These are phyloP conservation scores for Neurospora crassa DNA, from an alignment of 2,329 filamentous ascomycete genomes.

Conservation along the genomic window DNA sequence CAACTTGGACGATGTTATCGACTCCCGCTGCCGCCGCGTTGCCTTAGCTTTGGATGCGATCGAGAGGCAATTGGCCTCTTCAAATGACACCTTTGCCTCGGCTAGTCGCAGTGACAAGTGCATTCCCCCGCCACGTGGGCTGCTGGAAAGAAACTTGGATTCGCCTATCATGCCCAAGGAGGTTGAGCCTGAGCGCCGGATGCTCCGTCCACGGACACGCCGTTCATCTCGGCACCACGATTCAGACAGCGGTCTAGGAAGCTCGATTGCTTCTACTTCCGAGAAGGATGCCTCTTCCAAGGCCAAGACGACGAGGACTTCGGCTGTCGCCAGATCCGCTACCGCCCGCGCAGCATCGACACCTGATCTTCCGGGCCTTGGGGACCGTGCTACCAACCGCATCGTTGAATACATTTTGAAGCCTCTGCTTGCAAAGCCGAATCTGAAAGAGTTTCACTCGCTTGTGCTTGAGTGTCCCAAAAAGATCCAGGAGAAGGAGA, in stretches of 20 bases:
- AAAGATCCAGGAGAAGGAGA: constrained; percentile 74
- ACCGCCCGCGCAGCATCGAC: constrained; percentile 36
- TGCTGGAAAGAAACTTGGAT: constrained; percentile 47
- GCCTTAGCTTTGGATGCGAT: constrained; percentile 56
- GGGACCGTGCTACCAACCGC: constrained; percentile 60
- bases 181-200: constrained; percentile 34
- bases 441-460: constrained; percentile 70
- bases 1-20: constrained; percentile 61
- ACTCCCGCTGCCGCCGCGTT: constrained; percentile 59
- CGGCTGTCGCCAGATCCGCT: constrained; percentile 54
- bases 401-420: constrained; percentile 72
- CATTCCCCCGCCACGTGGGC: constrained; percentile 48
- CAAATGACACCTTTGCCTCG: constrained; percentile 25
- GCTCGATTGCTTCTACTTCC: constrained; percentile 59
- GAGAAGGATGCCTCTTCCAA: constrained; percentile 39
- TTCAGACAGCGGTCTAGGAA: constrained; percentile 82
- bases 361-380: constrained; percentile 50
- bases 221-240: constrained; percentile 56
- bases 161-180: constrained; percentile 37
- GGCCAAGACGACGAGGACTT: constrained; percentile 29
- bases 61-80: constrained; percentile 47
- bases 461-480: constrained; percentile 70
- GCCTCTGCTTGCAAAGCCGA: constrained; percentile 64
- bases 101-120: constrained; percentile 41
- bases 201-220: constrained; percentile 43